Percentiles rank a stretch among this genome's conserved stretches.
These are phyloP conservation scores for Microcyclosporella mali DNA, from an alignment of 2,329 filamentous ascomycete genomes.

Conservation along the genomic window DNA sequence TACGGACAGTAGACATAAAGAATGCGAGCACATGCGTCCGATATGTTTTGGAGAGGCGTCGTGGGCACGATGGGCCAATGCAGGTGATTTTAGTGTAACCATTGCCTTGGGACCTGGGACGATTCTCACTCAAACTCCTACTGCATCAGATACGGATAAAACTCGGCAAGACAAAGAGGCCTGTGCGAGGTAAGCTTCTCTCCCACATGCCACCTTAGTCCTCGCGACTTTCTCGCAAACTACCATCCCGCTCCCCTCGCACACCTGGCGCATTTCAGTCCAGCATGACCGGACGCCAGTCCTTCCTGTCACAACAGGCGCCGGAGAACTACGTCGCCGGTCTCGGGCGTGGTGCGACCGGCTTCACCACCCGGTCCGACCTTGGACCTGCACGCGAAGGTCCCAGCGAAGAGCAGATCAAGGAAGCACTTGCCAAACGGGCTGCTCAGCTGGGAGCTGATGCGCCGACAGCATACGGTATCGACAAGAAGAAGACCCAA, in stretches of 20 bases:
- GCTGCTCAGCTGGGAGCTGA: slow-evolving; percentile 72
- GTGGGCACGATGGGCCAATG: too few relatives aligned
- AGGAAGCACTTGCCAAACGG: slow-evolving; percentile 91
- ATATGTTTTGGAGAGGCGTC: too few relatives aligned
- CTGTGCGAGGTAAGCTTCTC: too few relatives aligned
- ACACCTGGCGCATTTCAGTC: not conserved
- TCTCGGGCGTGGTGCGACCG: slow-evolving; percentile 93
- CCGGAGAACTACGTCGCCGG: slow-evolving; percentile 71
- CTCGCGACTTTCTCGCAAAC: too few relatives aligned
- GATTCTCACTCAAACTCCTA: too few relatives aligned
- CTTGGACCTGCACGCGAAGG: slow-evolving; percentile 91
- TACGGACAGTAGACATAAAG: too few relatives aligned
- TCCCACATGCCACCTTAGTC: too few relatives aligned
- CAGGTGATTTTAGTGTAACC: too few relatives aligned
- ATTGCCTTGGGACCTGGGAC: too few relatives aligned
- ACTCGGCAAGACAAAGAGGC: too few relatives aligned
- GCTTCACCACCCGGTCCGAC: slow-evolving; percentile 96
- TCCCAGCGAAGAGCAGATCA: slow-evolving; percentile 95
- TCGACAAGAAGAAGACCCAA: slow-evolving; percentile 61
- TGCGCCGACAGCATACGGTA: slow-evolving; percentile 68
- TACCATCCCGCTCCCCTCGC: not conserved
- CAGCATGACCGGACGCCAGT: slow-evolving; percentile 60
- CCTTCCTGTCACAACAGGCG: slow-evolving; percentile 78
- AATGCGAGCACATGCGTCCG: too few relatives aligned
- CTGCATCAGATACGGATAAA: too few relatives aligned